Percentiles rank a stretch among this genome's conserved stretches.
Evolutionary conservation across 768 basidiomycete genomes (phyloP).

Genomic region (Agrocybe chaxingu): DNA sequence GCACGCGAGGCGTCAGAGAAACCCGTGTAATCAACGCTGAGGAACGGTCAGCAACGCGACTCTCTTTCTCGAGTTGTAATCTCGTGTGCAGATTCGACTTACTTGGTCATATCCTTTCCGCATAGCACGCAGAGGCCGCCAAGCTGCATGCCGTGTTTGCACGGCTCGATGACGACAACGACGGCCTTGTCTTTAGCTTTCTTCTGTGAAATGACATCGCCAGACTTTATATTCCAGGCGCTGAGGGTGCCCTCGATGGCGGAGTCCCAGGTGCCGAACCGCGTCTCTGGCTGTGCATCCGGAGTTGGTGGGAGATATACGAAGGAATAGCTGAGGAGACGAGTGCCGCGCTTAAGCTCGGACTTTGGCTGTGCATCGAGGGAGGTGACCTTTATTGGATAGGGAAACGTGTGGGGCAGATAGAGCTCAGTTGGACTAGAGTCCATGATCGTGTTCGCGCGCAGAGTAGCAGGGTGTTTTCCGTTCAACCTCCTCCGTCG

Average conservation of each 20-base stretch:
- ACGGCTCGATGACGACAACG: slow-evolving; percentile 80
- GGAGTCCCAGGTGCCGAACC: slow-evolving; percentile 90
- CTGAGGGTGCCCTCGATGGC: slow-evolving; percentile 77
- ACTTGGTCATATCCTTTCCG: slow-evolving; percentile 95
- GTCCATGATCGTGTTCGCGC: slow-evolving; percentile 35
- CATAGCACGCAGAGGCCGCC: slow-evolving; percentile 92
- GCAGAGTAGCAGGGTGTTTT: slow-evolving; percentile 6
- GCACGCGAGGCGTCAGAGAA: slow-evolving; percentile 85
- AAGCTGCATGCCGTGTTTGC: slow-evolving; percentile 92
- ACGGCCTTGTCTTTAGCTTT: slow-evolving; percentile 59
- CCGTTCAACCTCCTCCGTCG: slow-evolving; percentile 13
- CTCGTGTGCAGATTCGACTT: slow-evolving; percentile 24
- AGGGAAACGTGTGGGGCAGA: slow-evolving; percentile 78
- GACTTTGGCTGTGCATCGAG: slow-evolving; percentile 48
- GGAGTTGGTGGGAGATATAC: slow-evolving; percentile 47
- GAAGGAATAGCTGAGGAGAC: slow-evolving; percentile 84
- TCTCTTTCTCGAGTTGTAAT: slow-evolving; percentile 1
- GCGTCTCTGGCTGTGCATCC: slow-evolving; percentile 54
- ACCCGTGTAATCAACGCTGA: slow-evolving; percentile 79
- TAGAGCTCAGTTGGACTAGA: slow-evolving; percentile 69
- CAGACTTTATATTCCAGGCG: slow-evolving; percentile 64
- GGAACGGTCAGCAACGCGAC: slow-evolving; percentile 10
- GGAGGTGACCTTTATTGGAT: slow-evolving; percentile 79
- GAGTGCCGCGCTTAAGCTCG: slow-evolving; percentile 64
- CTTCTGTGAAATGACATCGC: slow-evolving; percentile 60